Evolutionary conservation across 768 basidiomycete genomes (phyloP), one percentile per base, ranked within the genome.

Genomic region (Pleurotus platypus): DNA sequence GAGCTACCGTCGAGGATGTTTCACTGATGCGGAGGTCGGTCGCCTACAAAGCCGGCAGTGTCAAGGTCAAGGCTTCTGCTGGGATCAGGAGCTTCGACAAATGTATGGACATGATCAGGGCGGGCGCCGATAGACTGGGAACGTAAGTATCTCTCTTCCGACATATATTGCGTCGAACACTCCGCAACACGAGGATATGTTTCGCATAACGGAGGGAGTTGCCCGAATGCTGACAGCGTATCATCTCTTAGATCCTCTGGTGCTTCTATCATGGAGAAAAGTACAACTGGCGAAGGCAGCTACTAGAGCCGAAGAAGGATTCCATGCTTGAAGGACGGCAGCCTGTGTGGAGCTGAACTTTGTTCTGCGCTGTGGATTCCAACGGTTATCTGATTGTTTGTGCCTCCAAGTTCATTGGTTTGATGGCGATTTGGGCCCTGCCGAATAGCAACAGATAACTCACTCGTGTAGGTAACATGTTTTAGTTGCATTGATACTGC

Each of bases 101-200:
- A 49, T 81, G 77, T 60, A 26, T 72, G 50, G 75, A 78, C 58
- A 77, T 82, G 77, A 68, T 81, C 43, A 62, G 61, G 27, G 77
- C 79, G 18, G 80, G 81, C 2, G 79, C 81, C 5, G 80, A 80
- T 56, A 70, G 81, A 58, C 77, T 81, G 56, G 81, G 81, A 70
- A 80, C 79, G 80, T 82, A 62, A 57, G 79, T 54, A 6, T 37
- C 16, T 26, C 24, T 42, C 37, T 42, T 22, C 37, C 30, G 30
- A 35, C 9, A 35, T 35, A 35, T 11, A 35, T 3, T 35, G 11
- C 11, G 30, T 35, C 11, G 30, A 35, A 35, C 30, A 35, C 30
- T 35, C 9, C 30, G 30, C 30, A 35, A 35, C 2, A 35, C 37
- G 37, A 54, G 51, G 51, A 20, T 40, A 40, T 54, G 39, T 54